Evolutionary conservation across 2,329 filamentous ascomycete species (phyloP), one percentile per base, ranked within the genome.

Genomic region (Bipolaris zeicola): DNA sequence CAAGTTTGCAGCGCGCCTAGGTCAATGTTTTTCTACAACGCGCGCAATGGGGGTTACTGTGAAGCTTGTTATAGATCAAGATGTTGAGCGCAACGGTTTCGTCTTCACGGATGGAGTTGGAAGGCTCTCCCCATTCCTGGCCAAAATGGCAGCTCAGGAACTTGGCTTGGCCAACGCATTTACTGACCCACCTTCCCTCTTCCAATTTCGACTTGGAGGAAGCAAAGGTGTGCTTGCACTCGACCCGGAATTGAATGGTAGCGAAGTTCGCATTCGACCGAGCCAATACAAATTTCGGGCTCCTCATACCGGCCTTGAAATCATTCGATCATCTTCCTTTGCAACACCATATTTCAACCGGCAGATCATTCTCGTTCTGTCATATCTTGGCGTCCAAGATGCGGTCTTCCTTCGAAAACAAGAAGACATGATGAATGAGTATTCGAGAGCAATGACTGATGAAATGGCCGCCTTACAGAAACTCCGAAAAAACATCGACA

Each of bases 1-100:
- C 28, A 97, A 96, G 69, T 91, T 93, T 72, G 90, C 92, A 45
- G 92, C 95, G 26, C 86, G 95, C 26, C 80, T 98, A 16, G 95
- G 95, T 0, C 95, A 98, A 76, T 97, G 93, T 72, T 97, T 99
- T 71, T 97, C 95, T 0, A 97, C 94, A 0, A 99, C 95, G 0
- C 81, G 90, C 57, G 87, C 89, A 10, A 87, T 96, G 26, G 83
- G 86, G 14, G 85, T 87, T 20, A 83, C 82, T 0, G 84, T 89
- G 6, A 80, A 82, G 1, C 73, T 85, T 24, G 80, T 84, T 11
- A 79, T 80, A 5, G 85, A 94, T 31, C 75, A 82, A 0, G 95
- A 98, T 62, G 84, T 98, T 18, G 80, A 87, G 56, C 82, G 83
- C 2, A 87, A 90, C 44, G 84, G 81, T 0, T 87, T 86, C 68